Percentiles rank a stretch among this genome's conserved stretches.
Evolutionary conservation across 345 rosid species (phyloP).

Genomic region (Salix koriyanagi): DNA sequence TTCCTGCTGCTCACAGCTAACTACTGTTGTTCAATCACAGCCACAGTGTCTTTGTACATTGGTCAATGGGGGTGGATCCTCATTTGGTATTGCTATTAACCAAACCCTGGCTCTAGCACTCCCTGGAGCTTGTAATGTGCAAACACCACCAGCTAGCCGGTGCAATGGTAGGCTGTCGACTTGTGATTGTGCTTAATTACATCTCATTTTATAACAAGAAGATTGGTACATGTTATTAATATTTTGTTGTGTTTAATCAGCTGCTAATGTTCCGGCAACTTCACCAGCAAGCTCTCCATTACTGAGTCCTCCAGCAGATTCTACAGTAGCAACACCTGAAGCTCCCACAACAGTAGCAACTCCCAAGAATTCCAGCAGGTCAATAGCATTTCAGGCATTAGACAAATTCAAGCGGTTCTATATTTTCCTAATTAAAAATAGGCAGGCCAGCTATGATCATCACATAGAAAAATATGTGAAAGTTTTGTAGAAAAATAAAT

Average conservation of each 20-base stretch:
- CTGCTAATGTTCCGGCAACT: constrained; percentile 5
- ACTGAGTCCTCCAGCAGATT: constrained; percentile 20
- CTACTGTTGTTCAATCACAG: constrained; percentile 38
- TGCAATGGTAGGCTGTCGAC: constrained; percentile 26
- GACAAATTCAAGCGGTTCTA: neutral
- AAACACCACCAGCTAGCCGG: constrained; percentile 34
- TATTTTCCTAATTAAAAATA: neutral
- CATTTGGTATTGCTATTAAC: constrained; percentile 26
- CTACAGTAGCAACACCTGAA: constrained; percentile 19
- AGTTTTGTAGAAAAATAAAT: neutral
- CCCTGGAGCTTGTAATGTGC: constrained; percentile 34
- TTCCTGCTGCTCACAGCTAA: constrained; percentile 53
- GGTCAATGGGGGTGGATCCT: constrained; percentile 32
- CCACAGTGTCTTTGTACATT: constrained; percentile 46
- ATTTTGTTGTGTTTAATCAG: neutral
- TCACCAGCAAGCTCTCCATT: constrained; percentile 21
- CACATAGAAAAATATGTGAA: neutral
- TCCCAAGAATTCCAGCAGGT: constrained; percentile 31
- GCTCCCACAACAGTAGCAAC: constrained; percentile 18
- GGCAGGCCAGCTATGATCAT: neutral
- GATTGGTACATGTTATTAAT: neutral
- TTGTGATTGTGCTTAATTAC: neutral
- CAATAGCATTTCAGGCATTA: neutral
- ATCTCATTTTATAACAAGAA: neutral
- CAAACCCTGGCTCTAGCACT: constrained; percentile 37